phyloP scores from a whole-genome alignment of 129 eudicot genomes.

The Flaveria robusta region DNA sequence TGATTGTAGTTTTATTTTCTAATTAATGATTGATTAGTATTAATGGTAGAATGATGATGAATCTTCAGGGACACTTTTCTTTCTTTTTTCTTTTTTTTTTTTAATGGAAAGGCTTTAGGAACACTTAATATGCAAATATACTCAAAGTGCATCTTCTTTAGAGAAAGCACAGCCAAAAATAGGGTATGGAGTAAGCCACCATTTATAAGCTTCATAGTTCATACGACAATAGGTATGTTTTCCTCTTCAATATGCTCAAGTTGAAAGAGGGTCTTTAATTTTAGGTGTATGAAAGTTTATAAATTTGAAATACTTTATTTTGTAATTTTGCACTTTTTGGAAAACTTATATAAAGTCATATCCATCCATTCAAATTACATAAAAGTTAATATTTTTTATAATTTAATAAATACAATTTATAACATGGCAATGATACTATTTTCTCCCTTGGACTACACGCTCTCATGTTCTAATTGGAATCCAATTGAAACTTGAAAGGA shows the following conservation, averaged over 20 bases:
- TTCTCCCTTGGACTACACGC: background rate
- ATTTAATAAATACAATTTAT: background rate
- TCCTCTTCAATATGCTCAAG: slow-evolving; percentile 8
- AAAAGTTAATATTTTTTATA: background rate
- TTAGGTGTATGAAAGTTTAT: slow-evolving; percentile 22
- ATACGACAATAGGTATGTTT: slow-evolving; percentile 15
- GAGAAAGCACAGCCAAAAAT: slow-evolving; percentile 21
- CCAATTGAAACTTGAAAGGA: background rate
- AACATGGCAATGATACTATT: background rate
- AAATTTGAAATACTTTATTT: background rate
- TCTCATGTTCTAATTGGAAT: too few relatives aligned
- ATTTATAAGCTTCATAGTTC: slow-evolving; percentile 7
- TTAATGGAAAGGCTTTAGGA: too few relatives aligned
- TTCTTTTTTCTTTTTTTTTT: too few relatives aligned
- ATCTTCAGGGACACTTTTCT: slow-evolving; percentile 34
- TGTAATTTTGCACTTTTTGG: background rate
- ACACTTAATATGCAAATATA: slow-evolving; percentile 26
- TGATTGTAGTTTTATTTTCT: slow-evolving; percentile 1
- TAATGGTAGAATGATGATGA: slow-evolving; percentile 31
- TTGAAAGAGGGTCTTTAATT: background rate
- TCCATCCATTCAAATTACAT: too few relatives aligned
- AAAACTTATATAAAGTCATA: too few relatives aligned
- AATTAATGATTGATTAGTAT: slow-evolving; percentile 27
- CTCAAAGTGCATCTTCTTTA: slow-evolving; percentile 39
- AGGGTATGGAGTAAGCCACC: slow-evolving; percentile 38